phyloP scores from a whole-genome alignment of 345 rosid genomes.

The Pugionium cornutum region DNA sequence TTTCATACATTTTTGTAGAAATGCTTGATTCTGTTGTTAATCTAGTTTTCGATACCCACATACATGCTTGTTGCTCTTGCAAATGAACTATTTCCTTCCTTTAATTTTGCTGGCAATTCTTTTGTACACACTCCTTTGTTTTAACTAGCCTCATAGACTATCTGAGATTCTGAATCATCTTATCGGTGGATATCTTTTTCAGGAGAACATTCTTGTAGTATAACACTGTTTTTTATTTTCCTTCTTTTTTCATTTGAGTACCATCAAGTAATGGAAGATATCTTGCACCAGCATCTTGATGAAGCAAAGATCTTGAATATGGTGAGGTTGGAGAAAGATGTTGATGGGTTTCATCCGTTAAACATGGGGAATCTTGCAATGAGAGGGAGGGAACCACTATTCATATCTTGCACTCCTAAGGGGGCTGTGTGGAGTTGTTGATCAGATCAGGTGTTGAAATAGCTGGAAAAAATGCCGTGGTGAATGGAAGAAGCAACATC shows the following conservation, averaged over 20 bases:
- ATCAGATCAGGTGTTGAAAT: slow-evolving; percentile 74
- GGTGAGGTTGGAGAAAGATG: slow-evolving; percentile 80
- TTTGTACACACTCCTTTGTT: not conserved
- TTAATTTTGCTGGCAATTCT: no score
- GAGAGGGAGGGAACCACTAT: slow-evolving; percentile 90
- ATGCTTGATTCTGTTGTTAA: not conserved
- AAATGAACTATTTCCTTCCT: no score
- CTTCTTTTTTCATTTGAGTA: not conserved
- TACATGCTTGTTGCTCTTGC: no score
- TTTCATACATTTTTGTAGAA: not conserved
- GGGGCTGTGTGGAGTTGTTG: slow-evolving; percentile 86
- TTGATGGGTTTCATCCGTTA: slow-evolving; percentile 85
- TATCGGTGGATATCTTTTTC: not conserved
- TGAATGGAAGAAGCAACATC: slow-evolving; percentile 89
- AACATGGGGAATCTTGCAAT: slow-evolving; percentile 89
- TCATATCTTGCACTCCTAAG: slow-evolving; percentile 84
- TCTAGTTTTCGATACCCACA: no score
- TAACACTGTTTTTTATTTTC: not conserved
- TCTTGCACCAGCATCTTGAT: slow-evolving; percentile 71
- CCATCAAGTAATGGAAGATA: slow-evolving; percentile 27
- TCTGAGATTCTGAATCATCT: slow-evolving; percentile 7
- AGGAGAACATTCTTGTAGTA: not conserved
- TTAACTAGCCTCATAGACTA: slow-evolving; percentile 2
- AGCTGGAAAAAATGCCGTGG: slow-evolving; percentile 77
- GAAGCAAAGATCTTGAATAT: slow-evolving; percentile 69